A percentile compares a stretch with the other conserved stretches of the same genome.
Evolutionary conservation across 306 rosid species (phyloP).

Genomic region (Fragaria vesca): DNA sequence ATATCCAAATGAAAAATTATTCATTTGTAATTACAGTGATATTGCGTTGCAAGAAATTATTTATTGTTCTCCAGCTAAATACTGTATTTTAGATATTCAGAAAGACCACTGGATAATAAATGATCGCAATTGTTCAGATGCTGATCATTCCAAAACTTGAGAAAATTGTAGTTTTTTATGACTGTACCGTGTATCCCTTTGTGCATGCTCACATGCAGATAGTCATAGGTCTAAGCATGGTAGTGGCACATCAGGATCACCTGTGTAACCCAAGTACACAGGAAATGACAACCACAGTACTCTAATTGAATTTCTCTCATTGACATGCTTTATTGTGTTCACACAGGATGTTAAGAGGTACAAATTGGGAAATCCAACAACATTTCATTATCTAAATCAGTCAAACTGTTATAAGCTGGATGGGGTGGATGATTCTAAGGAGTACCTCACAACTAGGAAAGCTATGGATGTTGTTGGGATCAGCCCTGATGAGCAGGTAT

Average conservation of each 20-base stretch:
- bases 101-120: not conserved
- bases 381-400: slow-evolving; percentile 84
- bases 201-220: not conserved
- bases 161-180: not conserved
- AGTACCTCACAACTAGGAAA: slow-evolving; percentile 74
- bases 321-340: slow-evolving; percentile 15
- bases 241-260: not conserved
- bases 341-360: slow-evolving; percentile 60
- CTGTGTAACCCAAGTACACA: not conserved
- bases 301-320: slow-evolving; percentile 15
- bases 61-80: not conserved
- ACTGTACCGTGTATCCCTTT: not conserved
- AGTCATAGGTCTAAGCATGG: not conserved
- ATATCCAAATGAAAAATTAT: not conserved
- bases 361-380: slow-evolving; percentile 76
- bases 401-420: slow-evolving; percentile 67
- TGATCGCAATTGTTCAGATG: not conserved
- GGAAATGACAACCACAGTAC: not conserved
- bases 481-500: slow-evolving; percentile 69
- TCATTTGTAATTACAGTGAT: slow-evolving; percentile 5
- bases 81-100: not conserved
- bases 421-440: slow-evolving; percentile 78
- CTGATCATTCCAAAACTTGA: not conserved
- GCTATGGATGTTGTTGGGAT: slow-evolving; percentile 98
- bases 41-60: not conserved